Evolutionary conservation across 2,329 filamentous ascomycete genomes (phyloP), one percentile per base, ranked within the genome.

Genomic region (Ascochyta koolunga): DNA sequence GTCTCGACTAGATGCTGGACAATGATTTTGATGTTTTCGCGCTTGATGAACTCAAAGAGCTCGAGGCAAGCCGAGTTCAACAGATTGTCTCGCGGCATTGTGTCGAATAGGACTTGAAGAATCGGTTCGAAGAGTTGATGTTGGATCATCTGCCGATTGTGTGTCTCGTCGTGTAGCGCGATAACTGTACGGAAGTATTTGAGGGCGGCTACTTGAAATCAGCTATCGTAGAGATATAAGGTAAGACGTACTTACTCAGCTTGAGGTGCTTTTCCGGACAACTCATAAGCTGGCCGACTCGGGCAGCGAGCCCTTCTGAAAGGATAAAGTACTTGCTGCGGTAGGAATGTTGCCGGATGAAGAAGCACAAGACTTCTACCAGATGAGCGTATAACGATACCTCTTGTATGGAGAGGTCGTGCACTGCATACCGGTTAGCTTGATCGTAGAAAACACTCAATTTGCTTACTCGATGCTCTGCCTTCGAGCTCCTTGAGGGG

Each of bases 61-160:
- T 99, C 95, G 9, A 98, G 82, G 65, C 91, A 96, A 8, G 93
- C 93, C 0, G 93, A 98, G 73, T 95, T 96, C 27, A 98, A 82
- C 3, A 99, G 82, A 64, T 97, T 98, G 74, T 99, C 93, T 36
- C 92, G 86, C 1, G 93, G 91, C 84, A 97, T 89, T 0, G 91
- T 95, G 61, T 90, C 86, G 50, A 89, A 84, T 29, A 98, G 83
- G 32, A 97, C 88, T 62, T 95, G 86, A 13, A 99, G 80, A 29
- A 98, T 90, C 0, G 92, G 89, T 35, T 89, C 90, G 54, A 98
- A 87, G 0, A 95, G 86, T 55, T 88, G 86, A 70, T 93, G 89
- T 62, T 92, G 86, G 22, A 88, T 89, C 64, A 98, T 84, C 65
- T 96, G 89, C 48, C 88, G 89, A 67, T 91, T 88, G 72, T 97